A percentile compares a stretch with the other conserved stretches of the same genome.
These are phyloP conservation scores for Tulasnella sp. DNA, from an alignment of 768 basidiomycete genomes.

Conservation along the genomic window DNA sequence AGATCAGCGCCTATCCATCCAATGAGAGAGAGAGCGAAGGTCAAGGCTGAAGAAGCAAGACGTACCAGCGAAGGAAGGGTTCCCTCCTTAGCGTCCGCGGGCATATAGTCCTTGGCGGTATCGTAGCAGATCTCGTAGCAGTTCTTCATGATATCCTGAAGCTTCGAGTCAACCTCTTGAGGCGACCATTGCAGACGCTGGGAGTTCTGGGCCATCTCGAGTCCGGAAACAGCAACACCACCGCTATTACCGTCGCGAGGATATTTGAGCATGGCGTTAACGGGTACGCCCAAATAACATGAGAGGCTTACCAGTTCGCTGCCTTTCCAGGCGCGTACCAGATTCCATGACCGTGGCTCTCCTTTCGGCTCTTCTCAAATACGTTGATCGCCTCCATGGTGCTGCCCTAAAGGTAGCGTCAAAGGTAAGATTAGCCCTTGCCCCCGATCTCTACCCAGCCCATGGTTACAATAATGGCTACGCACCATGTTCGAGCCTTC, in stretches of 20 bases:
- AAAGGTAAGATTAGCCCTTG: not conserved
- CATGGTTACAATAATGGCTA: not conserved
- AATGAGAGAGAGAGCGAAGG: no score
- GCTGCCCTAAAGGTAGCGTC: conserved; percentile 36
- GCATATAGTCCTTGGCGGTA: conserved; percentile 1
- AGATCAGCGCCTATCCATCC: no score
- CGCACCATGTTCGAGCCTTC: conserved; percentile 63
- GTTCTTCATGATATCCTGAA: conserved; percentile 59
- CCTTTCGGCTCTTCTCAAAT: conserved; percentile 51
- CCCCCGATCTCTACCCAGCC: no score
- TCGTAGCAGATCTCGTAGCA: conserved; percentile 37
- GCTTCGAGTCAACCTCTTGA: conserved; percentile 53
- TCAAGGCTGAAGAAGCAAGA: no score
- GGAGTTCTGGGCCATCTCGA: conserved; percentile 75
- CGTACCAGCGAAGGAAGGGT: conserved; percentile 11
- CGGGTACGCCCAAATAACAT: no score
- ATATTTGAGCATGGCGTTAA: no score
- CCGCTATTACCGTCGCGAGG: conserved; percentile 56
- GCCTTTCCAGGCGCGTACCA: conserved; percentile 70
- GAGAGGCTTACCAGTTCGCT: conserved; percentile 21
- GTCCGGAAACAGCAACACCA: conserved; percentile 66
- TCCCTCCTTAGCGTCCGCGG: not conserved
- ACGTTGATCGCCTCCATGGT: conserved; percentile 61
- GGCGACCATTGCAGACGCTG: conserved; percentile 51
- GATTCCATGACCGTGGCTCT: conserved; percentile 34